Evolutionary conservation across 768 basidiomycete species (phyloP).

Genomic region (Mycena alexandri): DNA sequence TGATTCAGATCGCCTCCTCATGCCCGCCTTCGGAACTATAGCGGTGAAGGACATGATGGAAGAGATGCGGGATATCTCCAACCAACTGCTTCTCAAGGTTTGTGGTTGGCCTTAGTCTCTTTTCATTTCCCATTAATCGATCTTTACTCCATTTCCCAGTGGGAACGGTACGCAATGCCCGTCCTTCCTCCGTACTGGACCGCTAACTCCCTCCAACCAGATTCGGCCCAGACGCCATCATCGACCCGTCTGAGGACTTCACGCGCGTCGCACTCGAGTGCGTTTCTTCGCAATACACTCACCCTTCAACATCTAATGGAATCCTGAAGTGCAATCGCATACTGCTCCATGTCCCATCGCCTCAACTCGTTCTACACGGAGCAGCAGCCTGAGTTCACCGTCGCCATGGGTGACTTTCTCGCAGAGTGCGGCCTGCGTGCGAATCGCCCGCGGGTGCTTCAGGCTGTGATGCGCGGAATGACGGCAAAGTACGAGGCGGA

Average conservation of each 20-base stretch:
- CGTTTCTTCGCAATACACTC: no score
- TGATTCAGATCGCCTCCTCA: constrained; percentile 47
- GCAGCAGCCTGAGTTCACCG: constrained; percentile 52
- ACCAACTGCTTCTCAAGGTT: constrained; percentile 56
- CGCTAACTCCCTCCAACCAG: constrained; percentile 39
- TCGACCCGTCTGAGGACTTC: constrained; percentile 61
- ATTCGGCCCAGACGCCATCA: constrained; percentile 56
- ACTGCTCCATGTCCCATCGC: constrained; percentile 58
- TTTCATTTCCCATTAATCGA: not conserved
- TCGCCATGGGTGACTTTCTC: constrained; percentile 58
- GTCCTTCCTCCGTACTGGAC: not conserved
- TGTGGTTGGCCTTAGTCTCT: not conserved
- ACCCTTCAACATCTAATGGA: no score
- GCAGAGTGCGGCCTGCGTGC: constrained; percentile 52
- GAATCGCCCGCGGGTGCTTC: constrained; percentile 50
- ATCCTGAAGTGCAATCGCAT: constrained; percentile 49
- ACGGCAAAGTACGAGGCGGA: constrained; percentile 57
- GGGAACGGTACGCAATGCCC: constrained; percentile 50
- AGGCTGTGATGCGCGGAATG: constrained; percentile 49
- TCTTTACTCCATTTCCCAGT: constrained; percentile 32
- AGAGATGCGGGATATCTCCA: constrained; percentile 60
- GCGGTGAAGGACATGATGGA: constrained; percentile 61
- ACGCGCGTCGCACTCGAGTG: constrained; percentile 60
- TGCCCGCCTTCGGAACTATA: constrained; percentile 54
- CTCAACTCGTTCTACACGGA: constrained; percentile 63